Evolutionary conservation across 2,329 filamentous ascomycete genomes (phyloP), one percentile per base, ranked within the genome.

Genomic region (Macrophomina tecta): DNA sequence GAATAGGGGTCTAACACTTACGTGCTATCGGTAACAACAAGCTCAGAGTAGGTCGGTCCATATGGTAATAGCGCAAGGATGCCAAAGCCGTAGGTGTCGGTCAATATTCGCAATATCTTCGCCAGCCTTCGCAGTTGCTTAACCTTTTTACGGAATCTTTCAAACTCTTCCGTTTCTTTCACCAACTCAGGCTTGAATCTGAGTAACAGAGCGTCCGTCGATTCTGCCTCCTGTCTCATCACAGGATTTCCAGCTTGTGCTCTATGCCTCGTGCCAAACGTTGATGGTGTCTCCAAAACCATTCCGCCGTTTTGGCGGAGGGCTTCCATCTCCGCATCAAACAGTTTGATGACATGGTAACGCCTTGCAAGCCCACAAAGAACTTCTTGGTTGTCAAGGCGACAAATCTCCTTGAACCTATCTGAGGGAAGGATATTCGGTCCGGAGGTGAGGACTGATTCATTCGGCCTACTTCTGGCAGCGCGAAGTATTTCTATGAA

Each of bases 51-150:
- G 1, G 60, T 16, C 9, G 67, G 52, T 3, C 67, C 51, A 38
- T 12, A 67, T 36, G 67, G 64, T 5, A 68, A 58, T 42, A 68
- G 36, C 30, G 67, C 64, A 14, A 68, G 64, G 12, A 68, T 48
- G 5, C 67, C 67, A 68, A 65, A 53, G 5, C 67, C 64, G 32
- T 67, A 68, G 9, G 23, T 16, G 4, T 64, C 49, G 16, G 64
- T 67, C 58, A 52, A 68, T 23, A 60, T 49, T 38, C 14, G 32
- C n/a, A 67, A 36, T 32, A 61, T 6, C 11, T 60, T 60, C 1
- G 58, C 51, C n/a, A 68, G 60, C 53, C 46, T 60, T 9, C 67
- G 67, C 32, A 68, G 28, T n/a, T 51, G 64, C 23, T 12, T 16
- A 4, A 68, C 12, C 32, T 61, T 30, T 48, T 9, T 18, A 36